These are phyloP conservation scores for Epichloe scottii DNA, from an alignment of 2,329 filamentous ascomycete species.

Conservation along the genomic window DNA sequence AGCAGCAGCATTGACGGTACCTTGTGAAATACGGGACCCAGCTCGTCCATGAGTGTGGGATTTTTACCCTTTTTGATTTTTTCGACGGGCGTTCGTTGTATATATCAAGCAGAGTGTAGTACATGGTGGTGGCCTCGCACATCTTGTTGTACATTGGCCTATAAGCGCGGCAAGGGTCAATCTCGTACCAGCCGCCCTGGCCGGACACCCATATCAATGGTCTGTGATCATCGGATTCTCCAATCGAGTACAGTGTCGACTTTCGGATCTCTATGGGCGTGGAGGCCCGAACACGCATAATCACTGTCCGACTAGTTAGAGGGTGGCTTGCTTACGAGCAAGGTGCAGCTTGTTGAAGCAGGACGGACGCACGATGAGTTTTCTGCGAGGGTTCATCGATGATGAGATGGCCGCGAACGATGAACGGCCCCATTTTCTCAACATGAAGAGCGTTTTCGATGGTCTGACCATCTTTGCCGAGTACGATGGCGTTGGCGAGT, in stretches of 20 bases:
- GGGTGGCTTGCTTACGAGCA: not conserved
- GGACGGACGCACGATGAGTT: slow-evolving; percentile 21
- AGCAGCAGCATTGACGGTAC: not conserved
- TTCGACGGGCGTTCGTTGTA: slow-evolving; percentile 29
- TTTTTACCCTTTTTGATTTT: slow-evolving; percentile 17
- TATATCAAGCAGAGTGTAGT: slow-evolving; percentile 49
- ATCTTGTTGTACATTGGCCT: slow-evolving; percentile 43
- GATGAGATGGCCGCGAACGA: slow-evolving; percentile 46
- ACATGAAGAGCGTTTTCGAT: slow-evolving; percentile 50
- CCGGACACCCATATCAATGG: slow-evolving; percentile 50
- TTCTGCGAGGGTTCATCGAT: slow-evolving; percentile 30
- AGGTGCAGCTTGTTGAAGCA: not conserved
- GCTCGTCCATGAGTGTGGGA: slow-evolving; percentile 17
- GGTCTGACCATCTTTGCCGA: slow-evolving; percentile 37
- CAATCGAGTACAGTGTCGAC: slow-evolving; percentile 39
- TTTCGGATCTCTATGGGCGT: slow-evolving; percentile 41
- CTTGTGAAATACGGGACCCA: slow-evolving; percentile 20
- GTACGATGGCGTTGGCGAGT: slow-evolving; percentile 48
- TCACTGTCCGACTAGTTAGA: slow-evolving; percentile 13
- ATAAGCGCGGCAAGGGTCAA: slow-evolving; percentile 48
- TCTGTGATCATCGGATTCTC: slow-evolving; percentile 33
- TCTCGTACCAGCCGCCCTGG: slow-evolving; percentile 54
- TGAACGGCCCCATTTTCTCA: slow-evolving; percentile 45
- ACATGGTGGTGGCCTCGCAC: slow-evolving; percentile 48
- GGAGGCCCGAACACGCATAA: slow-evolving; percentile 19